Evolutionary conservation across 2,329 filamentous ascomycete species (phyloP).

Genomic region (Aspergillus bombycis): DNA sequence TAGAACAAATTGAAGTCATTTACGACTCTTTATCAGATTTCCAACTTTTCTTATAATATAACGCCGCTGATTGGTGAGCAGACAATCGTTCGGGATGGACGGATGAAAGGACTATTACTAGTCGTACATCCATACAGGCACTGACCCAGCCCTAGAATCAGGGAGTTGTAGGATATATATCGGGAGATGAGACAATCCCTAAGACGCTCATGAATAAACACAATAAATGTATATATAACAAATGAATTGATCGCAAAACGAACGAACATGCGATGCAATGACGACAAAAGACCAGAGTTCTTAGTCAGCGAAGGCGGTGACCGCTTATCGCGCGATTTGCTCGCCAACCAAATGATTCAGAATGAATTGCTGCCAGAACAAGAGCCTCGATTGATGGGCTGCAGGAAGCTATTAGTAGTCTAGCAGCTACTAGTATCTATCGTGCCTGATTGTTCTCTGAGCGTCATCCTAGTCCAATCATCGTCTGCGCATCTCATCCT

Average conservation of each 20-base stretch:
- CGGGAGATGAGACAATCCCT: neutral
- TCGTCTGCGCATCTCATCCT: no score
- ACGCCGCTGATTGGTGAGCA: neutral
- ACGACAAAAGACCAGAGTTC: neutral
- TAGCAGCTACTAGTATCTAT: slow-evolving; percentile 3
- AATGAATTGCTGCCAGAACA: neutral
- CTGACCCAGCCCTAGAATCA: neutral
- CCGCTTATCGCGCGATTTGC: slow-evolving; percentile 8
- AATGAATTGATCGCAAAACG: neutral
- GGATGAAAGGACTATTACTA: neutral
- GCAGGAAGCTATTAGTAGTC: slow-evolving; percentile 2
- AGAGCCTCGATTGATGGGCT: slow-evolving; percentile 7
- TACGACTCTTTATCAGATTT: neutral
- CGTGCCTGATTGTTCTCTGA: neutral
- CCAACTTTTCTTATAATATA: neutral
- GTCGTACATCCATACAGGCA: neutral
- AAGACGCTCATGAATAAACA: neutral
- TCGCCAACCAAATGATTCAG: neutral
- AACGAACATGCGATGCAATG: neutral
- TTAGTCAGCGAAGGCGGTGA: slow-evolving; percentile 6
- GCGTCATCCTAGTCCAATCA: slow-evolving; percentile 2
- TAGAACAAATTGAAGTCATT: neutral
- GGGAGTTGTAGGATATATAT: neutral
- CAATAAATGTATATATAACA: neutral
- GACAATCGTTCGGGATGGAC: neutral